These are phyloP conservation scores for Ceratocystis harringtonii DNA, from an alignment of 2,329 filamentous ascomycete species.

Conservation along the genomic window DNA sequence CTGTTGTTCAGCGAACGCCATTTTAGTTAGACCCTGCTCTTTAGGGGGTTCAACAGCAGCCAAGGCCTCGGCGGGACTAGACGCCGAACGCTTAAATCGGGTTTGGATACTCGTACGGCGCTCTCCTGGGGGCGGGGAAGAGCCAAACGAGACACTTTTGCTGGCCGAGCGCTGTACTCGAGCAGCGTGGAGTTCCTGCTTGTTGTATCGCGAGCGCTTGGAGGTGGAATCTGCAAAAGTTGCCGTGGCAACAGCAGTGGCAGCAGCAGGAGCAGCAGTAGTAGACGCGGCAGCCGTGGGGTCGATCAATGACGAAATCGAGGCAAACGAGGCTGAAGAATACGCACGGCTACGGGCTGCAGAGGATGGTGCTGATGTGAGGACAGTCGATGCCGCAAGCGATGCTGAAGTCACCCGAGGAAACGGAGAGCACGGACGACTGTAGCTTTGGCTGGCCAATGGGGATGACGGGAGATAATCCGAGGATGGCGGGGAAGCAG, in stretches of 20 bases:
- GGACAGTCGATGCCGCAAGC: conserved; percentile 13
- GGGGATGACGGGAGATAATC: conserved; percentile 12
- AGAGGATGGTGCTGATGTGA: conserved; percentile 15
- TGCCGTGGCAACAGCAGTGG: background rate
- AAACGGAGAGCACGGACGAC: conserved; percentile 11
- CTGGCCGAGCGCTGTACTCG: conserved; percentile 32
- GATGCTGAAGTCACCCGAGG: conserved; percentile 17
- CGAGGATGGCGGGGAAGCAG: conserved; percentile 11
- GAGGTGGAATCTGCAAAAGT: conserved; percentile 22
- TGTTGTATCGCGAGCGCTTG: conserved; percentile 25
- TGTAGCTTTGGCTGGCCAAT: conserved; percentile 8
- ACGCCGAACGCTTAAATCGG: conserved; percentile 26
- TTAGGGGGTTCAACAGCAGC: conserved; percentile 33
- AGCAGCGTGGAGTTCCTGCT: conserved; percentile 36
- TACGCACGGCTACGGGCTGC: conserved; percentile 20
- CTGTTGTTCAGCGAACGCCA: conserved; percentile 50
- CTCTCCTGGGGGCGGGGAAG: conserved; percentile 17
- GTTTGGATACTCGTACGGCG: conserved; percentile 22
- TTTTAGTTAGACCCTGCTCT: conserved; percentile 39
- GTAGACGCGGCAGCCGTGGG: conserved; percentile 19
- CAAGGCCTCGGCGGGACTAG: conserved; percentile 29
- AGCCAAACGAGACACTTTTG: conserved; percentile 23
- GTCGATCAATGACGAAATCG: conserved; percentile 13
- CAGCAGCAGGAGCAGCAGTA: conserved; percentile 13
- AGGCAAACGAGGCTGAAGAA: conserved; percentile 16